Evolutionary conservation across 2,329 filamentous ascomycete genomes (phyloP), one percentile per base, ranked within the genome.

Genomic region (Cadophora gregata): DNA sequence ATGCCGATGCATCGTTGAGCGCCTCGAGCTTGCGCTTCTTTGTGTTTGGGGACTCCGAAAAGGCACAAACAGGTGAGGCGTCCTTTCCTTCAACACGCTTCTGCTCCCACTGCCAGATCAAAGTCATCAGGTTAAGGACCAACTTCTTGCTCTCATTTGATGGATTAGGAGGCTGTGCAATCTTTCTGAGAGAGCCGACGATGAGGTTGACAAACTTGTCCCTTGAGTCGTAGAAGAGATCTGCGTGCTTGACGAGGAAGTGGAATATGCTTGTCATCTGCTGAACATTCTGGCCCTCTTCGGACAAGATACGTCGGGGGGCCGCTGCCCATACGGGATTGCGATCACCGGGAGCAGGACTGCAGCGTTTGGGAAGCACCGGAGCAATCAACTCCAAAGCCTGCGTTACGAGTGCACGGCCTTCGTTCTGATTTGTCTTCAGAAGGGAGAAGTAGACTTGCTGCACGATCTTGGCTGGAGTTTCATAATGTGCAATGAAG

Each of bases 181-280:
- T 92, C 79, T 98, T 98, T 62, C 92, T 86, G 42, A 99, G 83
- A 4, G 93, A 95, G 1, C 90, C 90, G 64, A 99, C 94, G 77
- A 99, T 96, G 70, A 96, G 86, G 65, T 91, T 87, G 4, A 93
- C 89, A 71, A 98, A 96, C 75, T 95, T 94, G 71, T 99, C 96
- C 63, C 96, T 86, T 1, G 93, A 93, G 70, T 98, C 95, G 73
- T 96, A 99, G 81, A 99, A 99, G 4, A 99, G 82, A 74, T 96
- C 90, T 0, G 94, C 91, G 77, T 99, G 95, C 65, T 92, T 88
- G 42, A 97, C 95, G 38, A 99, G 84, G 80, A 99, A 99, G 75
- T 97, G 92, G 82, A 97, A 98, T 73, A 99, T 98, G 81, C 92
- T 96, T 62, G 93, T 97, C 81, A 98, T 91, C 80, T 98, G 96